Conservation (phyloP, 129 eudicot genomes). For the Lonicera japonica region DNA sequence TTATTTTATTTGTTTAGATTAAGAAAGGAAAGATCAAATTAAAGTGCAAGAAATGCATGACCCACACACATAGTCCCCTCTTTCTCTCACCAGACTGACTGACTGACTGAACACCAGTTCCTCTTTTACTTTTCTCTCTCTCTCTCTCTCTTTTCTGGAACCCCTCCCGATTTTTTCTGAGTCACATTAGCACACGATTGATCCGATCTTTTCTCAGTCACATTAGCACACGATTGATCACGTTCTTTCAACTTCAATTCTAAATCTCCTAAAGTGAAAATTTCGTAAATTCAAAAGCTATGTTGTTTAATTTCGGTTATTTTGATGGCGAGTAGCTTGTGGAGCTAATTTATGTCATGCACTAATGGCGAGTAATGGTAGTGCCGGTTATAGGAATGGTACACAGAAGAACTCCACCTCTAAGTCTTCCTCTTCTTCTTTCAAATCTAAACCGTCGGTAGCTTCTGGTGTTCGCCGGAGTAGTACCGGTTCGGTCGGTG, state of each 20-base stretch:
- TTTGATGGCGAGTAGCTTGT: too few species aligned
- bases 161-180: not conserved
- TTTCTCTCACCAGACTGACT: slow-evolving; percentile 1
- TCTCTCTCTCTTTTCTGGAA: not conserved
- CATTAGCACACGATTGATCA: not conserved
- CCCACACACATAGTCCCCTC: not conserved
- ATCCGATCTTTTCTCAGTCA: too few species aligned
- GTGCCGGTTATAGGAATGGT: slow-evolving; percentile 29
- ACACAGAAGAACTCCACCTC: slow-evolving; percentile 21
- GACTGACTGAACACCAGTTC: too few species aligned
- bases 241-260: not conserved
- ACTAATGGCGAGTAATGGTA: slow-evolving; percentile 40
- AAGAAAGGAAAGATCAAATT: slow-evolving; percentile 1
- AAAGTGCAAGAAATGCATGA: slow-evolving; percentile 19
- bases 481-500: slow-evolving; percentile 46
- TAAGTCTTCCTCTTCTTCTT: slow-evolving; percentile 41
- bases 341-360: slow-evolving; percentile 8
- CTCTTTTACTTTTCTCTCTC: too few species aligned
- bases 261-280: not conserved
- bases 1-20: too few species aligned
- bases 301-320: too few species aligned
- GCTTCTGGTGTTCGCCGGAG: slow-evolving; percentile 51
- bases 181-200: not conserved
- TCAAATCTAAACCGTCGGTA: slow-evolving; percentile 48
- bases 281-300: too few species aligned